Evolutionary conservation across 352 stramenopile genomes (phyloP), one percentile per base, ranked within the genome.

Genomic region (Aphanomyces euteiches): DNA sequence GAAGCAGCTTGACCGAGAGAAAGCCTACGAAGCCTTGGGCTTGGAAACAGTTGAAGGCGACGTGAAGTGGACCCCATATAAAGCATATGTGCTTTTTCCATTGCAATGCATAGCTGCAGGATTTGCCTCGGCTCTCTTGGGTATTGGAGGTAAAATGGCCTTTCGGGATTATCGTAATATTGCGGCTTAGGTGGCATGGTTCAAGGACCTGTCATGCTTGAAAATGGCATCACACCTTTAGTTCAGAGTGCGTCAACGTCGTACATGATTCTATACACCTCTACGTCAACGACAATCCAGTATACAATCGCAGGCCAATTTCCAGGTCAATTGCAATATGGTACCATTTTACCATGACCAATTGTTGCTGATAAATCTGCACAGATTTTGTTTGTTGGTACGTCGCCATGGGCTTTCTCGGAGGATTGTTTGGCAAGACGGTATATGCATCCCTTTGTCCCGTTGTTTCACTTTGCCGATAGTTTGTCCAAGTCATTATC

Each of bases 121-220:
- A 10, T 17, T 43, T 17, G 54, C 28, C 28, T 12, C 28, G 19
- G 10, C 28, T 41, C 17, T 41, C 10, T n/a, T 37, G 6, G 45
- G 36, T 21, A 39, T 60, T 64, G 7, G 28, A 41, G 37, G 7
- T 28, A 28, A 28, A 28, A 28, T 28, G 28, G 28, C 0, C 2
- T 28, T 2, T 28, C 28, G 28, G 28, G 1, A 28, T 28, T 28
- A 28, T 28, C 28, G 2, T 28, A 28, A 28, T 28, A 28, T 28
- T 28, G 28, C 28, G 28, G 28, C 28, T 28, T 28, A 28, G 97
- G 96, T 50, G 96, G 96, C 47, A 98, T 99, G 78, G 94, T 99
- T 28, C 98, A 98, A 69, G 95, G 96, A 0, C 96, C 96, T 0
- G 86, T 99, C 60, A 98, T 99, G 96, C 85, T 99, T 1, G 91